Evolutionary conservation across 768 basidiomycete genomes (phyloP).

Genomic region (Tricholoma saponaceum): DNA sequence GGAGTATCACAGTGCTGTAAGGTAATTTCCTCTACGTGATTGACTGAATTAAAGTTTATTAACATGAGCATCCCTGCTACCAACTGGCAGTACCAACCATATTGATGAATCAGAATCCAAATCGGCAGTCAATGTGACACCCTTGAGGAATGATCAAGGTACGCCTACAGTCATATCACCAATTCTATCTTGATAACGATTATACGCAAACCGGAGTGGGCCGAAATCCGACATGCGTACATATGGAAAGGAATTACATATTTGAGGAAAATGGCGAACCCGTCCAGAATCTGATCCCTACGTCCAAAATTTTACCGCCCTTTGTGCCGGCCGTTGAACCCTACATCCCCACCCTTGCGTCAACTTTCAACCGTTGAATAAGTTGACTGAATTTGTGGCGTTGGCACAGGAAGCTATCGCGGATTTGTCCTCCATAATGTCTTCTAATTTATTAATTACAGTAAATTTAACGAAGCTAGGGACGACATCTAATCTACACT

Average conservation of each 20-base stretch:
- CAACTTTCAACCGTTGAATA: too few relatives aligned
- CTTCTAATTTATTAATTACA: too few relatives aligned
- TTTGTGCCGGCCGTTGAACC: neutral
- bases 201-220: neutral
- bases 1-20: constrained; percentile 1
- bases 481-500: too few relatives aligned
- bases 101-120: neutral
- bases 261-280: neutral
- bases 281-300: neutral
- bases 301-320: neutral
- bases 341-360: neutral
- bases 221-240: constrained; percentile 4
- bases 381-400: too few relatives aligned
- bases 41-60: neutral
- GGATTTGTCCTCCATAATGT: too few relatives aligned
- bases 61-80: constrained; percentile 1
- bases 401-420: too few relatives aligned
- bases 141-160: constrained; percentile 3
- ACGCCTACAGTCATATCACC: neutral
- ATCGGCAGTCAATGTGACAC: neutral
- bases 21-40: neutral
- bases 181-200: neutral
- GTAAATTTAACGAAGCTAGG: too few relatives aligned
- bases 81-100: too few relatives aligned
- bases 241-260: constrained; percentile 9